Base-by-base conservation (phyloP, 1,284 basidiomycete genomes). In the Xanthoconium separans region DNA sequence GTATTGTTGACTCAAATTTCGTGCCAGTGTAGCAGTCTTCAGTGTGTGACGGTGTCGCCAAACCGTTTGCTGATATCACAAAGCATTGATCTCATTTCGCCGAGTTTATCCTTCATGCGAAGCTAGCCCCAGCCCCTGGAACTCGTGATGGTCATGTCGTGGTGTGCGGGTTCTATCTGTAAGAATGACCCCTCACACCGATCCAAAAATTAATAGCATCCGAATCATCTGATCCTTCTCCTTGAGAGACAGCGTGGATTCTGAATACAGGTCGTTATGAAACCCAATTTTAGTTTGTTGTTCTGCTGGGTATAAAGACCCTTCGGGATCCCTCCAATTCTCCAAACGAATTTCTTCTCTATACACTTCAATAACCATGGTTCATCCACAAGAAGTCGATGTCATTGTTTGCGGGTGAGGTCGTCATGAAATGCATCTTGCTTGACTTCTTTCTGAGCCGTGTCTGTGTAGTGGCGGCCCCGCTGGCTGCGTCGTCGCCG, bases 301-400 rank as follows among this genome's bases (percentile, higher is more conserved):
- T 39, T 11, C 22, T 55, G 48, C 6, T 29, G 31, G 52, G 29
- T 65, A 61, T 61, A 61, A 63, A 63, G 41, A n/a, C 34, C 18
- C 49, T 6, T 27, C 34, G 24, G 13, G 31, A 37, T 48, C 40
- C 31, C 29, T 8, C 16, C 20, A 22, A 39, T 22, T 27, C 15
- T 39, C 13, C 33, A 60, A 34, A 47, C 57, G 18, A 62, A 22
- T 49, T 7, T 4, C 11, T 39, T n/a, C 16, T 20, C 33, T 22
- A 30, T 5, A 41, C 6, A 39, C 47, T 56, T 40, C 45, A 56
- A 40, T 47, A 54, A 62, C 45, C 58, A 78, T 75, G 73, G 74
- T 72, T 57, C 84, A 85, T 64, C 84, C 83, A 55, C 77, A 86
- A 65, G 85, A 87, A 78, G 86, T 89, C 69, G 86, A 87, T 73